These are phyloP conservation scores for Pseudonitzschia multiseries DNA, from an alignment of 108 stramenopile species.

Conservation along the genomic window DNA sequence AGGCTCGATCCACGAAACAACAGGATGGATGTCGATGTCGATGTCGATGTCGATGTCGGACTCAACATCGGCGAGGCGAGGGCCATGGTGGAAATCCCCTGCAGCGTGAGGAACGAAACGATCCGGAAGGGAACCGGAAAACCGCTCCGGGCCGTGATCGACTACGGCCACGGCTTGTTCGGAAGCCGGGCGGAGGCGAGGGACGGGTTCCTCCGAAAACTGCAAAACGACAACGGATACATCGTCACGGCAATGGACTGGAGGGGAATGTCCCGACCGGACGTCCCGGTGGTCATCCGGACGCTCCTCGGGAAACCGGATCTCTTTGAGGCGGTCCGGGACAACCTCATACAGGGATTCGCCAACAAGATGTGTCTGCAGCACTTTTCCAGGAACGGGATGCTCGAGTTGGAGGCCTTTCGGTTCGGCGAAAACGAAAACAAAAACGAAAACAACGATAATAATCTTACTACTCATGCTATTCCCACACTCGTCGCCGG, in stretches of 20 bases:
- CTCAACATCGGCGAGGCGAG: slow-evolving; percentile 44
- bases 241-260: slow-evolving; percentile 65
- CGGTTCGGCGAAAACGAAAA: slow-evolving; percentile 1
- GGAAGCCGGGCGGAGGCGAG: slow-evolving; percentile 45
- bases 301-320: slow-evolving; percentile 41
- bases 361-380: slow-evolving; percentile 57
- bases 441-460: too few relatives aligned
- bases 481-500: slow-evolving; percentile 15
- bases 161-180: slow-evolving; percentile 83
- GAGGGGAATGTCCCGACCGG: slow-evolving; percentile 70
- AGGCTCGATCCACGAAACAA: slow-evolving; percentile 13
- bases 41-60: too few relatives aligned
- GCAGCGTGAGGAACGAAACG: slow-evolving; percentile 40
- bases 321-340: slow-evolving; percentile 43
- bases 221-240: slow-evolving; percentile 65
- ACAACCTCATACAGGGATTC: slow-evolving; percentile 65
- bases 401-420: slow-evolving; percentile 27
- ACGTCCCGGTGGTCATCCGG: slow-evolving; percentile 54
- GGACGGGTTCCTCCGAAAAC: slow-evolving; percentile 29
- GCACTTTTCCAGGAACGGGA: slow-evolving; percentile 43
- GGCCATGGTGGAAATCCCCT: slow-evolving; percentile 69
- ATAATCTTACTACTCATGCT: too few relatives aligned
- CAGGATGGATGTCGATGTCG: too few relatives aligned
- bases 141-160: slow-evolving; percentile 51
- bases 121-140: slow-evolving; percentile 21